Conservation (phyloP, 176 grass and related monocot genomes). For the Carex myosuroides region DNA sequence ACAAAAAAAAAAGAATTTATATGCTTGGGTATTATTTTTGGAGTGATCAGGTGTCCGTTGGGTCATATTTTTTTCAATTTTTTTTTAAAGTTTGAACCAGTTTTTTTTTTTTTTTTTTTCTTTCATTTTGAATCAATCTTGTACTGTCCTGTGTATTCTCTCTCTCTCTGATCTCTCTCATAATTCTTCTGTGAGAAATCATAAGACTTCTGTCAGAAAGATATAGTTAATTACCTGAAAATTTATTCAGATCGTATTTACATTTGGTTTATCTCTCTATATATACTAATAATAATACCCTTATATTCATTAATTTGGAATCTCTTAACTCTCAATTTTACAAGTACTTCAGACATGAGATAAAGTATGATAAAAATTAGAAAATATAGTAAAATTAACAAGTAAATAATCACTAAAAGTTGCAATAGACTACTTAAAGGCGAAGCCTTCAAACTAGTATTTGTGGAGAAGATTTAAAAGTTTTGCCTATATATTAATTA, state of each 20-base stretch:
- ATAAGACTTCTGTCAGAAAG: slow-evolving; percentile 19
- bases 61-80: not conserved
- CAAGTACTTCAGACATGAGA: not conserved
- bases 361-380: not conserved
- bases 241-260: slow-evolving; percentile 3
- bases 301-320: not conserved
- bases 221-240: slow-evolving; percentile 6
- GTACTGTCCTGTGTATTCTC: slow-evolving; percentile 16
- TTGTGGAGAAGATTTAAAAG: no score
- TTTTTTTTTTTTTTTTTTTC: not conserved
- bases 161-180: not conserved
- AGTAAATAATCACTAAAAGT: not conserved
- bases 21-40: slow-evolving; percentile 4
- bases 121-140: not conserved
- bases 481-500: no score
- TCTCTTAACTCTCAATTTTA: not conserved
- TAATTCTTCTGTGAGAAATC: slow-evolving; percentile 17
- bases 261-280: not conserved
- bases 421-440: not conserved
- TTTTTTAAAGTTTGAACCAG: slow-evolving; percentile 3
- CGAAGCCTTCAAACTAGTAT: no score
- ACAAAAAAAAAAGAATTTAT: slow-evolving; percentile 13
- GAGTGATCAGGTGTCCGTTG: not conserved
- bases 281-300: not conserved
- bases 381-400: not conserved